Conservation (phyloP, 345 rosid genomes). For the Gossypium stocksii region DNA sequence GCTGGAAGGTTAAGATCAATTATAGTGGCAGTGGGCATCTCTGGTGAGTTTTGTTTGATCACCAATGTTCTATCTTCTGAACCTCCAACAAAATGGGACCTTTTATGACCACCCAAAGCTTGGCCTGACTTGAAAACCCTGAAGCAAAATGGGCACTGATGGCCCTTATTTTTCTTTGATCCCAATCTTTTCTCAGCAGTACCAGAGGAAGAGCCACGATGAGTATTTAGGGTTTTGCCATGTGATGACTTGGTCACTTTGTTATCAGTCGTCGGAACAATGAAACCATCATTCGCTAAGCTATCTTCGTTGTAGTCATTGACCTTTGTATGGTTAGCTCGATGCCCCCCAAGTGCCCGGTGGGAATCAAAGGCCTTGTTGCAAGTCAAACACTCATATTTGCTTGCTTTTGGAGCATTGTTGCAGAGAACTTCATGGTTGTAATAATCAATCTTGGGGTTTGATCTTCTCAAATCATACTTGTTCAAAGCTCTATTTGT, state of each 20-base stretch:
- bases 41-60: conserved; percentile 42
- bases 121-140: conserved; percentile 88
- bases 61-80: conserved; percentile 50
- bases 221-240: conserved; percentile 20
- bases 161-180: conserved; percentile 53
- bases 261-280: conserved; percentile 24
- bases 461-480: conserved; percentile 41
- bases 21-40: conserved; percentile 35
- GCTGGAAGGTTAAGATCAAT: conserved; percentile 94
- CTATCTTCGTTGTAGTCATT: conserved; percentile 35
- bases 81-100: conserved; percentile 83
- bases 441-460: conserved; percentile 27
- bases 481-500: conserved; percentile 36
- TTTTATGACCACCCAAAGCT: conserved; percentile 93
- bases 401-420: conserved; percentile 34
- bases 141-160: conserved; percentile 85
- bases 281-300: conserved; percentile 43
- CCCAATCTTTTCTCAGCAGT: conserved; percentile 30
- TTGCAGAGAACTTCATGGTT: conserved; percentile 22
- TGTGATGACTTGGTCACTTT: conserved; percentile 19
- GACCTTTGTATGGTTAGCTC: conserved; percentile 31
- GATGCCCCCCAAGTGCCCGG: conserved; percentile 25
- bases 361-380: conserved; percentile 28
- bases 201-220: conserved; percentile 21
- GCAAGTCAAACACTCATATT: conserved; percentile 32